Percentiles rank a stretch among this genome's conserved stretches.
Evolutionary conservation across 345 rosid species (phyloP).

Genomic region (Trapa incisa): DNA sequence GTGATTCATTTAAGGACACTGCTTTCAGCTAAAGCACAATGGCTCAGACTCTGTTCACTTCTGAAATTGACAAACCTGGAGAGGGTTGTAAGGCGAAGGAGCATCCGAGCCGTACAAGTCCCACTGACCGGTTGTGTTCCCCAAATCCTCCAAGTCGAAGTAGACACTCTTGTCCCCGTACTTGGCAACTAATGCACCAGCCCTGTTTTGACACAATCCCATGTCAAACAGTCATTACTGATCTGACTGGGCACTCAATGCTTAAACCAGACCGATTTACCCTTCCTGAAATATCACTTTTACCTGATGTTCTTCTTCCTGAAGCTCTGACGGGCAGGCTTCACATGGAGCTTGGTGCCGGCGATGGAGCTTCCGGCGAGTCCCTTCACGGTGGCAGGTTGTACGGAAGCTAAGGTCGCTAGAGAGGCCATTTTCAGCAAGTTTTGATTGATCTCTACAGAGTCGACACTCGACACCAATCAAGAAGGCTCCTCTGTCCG

Average conservation of each 20-base stretch:
- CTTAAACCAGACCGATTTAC: too few relatives aligned
- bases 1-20: conserved; percentile 7
- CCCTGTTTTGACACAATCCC: conserved; percentile 13
- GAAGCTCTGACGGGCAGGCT: conserved; percentile 48
- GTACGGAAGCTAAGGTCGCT: conserved; percentile 43
- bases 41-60: too few relatives aligned
- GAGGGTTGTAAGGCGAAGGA: conserved; percentile 89
- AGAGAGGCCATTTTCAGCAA: conserved; percentile 64
- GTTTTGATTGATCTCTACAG: neutral
- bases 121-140: conserved; percentile 95
- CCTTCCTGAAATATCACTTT: neutral
- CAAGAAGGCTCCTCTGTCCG: neutral
- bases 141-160: conserved; percentile 93
- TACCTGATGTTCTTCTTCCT: conserved; percentile 45
- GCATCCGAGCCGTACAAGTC: conserved; percentile 96
- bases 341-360: conserved; percentile 63
- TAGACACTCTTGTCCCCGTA: conserved; percentile 95
- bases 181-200: conserved; percentile 66
- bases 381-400: conserved; percentile 59
- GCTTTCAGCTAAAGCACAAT: too few relatives aligned
- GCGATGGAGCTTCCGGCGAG: conserved; percentile 58
- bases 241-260: too few relatives aligned
- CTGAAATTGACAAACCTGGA: conserved; percentile 41
- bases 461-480: neutral
- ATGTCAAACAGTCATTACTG: neutral